These are phyloP conservation scores for Cantharellus anzutake DNA, from an alignment of 768 basidiomycete species.

Conservation along the genomic window DNA sequence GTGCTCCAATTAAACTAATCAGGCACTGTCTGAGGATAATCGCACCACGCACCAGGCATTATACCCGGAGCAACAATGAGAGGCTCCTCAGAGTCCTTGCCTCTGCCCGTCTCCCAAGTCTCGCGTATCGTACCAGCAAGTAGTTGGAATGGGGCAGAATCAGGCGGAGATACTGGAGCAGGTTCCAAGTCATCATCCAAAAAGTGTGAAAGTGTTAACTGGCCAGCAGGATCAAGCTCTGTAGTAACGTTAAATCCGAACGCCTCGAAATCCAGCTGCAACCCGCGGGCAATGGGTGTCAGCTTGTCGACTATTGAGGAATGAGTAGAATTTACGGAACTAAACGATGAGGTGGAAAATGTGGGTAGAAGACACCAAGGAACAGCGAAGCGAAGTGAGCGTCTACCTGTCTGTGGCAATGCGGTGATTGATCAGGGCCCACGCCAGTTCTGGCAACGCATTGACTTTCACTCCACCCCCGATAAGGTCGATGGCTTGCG, in stretches of 20 bases:
- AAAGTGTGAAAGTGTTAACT: constrained; percentile 33
- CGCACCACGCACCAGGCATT: constrained; percentile 9
- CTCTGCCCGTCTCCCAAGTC: constrained; percentile 15
- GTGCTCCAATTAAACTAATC: constrained; percentile 22
- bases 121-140: constrained; percentile 45
- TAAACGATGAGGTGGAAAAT: background rate
- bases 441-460: constrained; percentile 58
- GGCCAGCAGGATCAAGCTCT: constrained; percentile 17
- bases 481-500: constrained; percentile 57
- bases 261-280: constrained; percentile 5
- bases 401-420: constrained; percentile 39
- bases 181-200: constrained; percentile 37
- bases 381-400: background rate
- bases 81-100: constrained; percentile 2
- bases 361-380: background rate
- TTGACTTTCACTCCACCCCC: constrained; percentile 39
- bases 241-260: constrained; percentile 4
- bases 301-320: constrained; percentile 3
- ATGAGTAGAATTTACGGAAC: constrained; percentile 2
- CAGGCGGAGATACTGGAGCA: constrained; percentile 39
- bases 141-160: constrained; percentile 27
- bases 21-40: background rate
- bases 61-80: constrained; percentile 22
- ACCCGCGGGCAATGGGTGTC: constrained; percentile 3
- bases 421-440: constrained; percentile 53